Evolutionary conservation across 1,284 basidiomycete species (phyloP), one percentile per base, ranked within the genome.

Genomic region (Ustanciosporium gigantosporum): DNA sequence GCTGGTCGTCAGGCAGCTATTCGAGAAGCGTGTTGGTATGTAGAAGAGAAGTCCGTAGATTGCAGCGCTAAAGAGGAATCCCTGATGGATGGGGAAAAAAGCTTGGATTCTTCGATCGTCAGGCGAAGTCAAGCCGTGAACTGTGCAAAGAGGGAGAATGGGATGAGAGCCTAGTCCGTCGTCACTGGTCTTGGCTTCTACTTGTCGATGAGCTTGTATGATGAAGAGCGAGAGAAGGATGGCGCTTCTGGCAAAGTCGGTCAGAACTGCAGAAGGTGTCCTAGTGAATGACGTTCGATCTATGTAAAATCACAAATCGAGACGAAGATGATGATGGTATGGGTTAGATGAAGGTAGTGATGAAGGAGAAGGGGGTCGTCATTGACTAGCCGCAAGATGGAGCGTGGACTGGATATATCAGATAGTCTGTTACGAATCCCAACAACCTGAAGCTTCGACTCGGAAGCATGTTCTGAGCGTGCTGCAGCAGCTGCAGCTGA

Each of bases 211-310:
- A 11, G 27, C 11, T 29, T 9, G 27, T 29, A 29, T 29, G 27
- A 29, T 9, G 11, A 29, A 29, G 27, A 29, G 27, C n/a, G n/a
- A n/a, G n/a, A n/a, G n/a, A 19, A 34, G 8, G 9, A 34, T 16
- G 27, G 27, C 32, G 14, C 11, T 35, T 9, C 17, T 11, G 20
- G 17, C 17, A 35, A 35, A 35, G 32, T 35, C 32, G 32, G 32
- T 35, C 32, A 35, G 17, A 35, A 35, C 32, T 19, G 27, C n/a
- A 29, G 27, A 29, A 29, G n/a, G n/a, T n/a, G n/a, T n/a, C n/a
- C n/a, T n/a, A n/a, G n/a, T n/a, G n/a, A n/a, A n/a, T n/a, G n/a
- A n/a, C n/a, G n/a, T n/a, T n/a, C n/a, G n/a, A n/a, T n/a, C n/a
- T n/a, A n/a, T n/a, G n/a, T n/a, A n/a, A n/a, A n/a, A n/a, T n/a